A percentile compares a stretch with the other conserved stretches of the same genome.
These are phyloP conservation scores for Fraxinus xanthoxyloides DNA, from an alignment of 305 asterid genomes.

Conservation along the genomic window DNA sequence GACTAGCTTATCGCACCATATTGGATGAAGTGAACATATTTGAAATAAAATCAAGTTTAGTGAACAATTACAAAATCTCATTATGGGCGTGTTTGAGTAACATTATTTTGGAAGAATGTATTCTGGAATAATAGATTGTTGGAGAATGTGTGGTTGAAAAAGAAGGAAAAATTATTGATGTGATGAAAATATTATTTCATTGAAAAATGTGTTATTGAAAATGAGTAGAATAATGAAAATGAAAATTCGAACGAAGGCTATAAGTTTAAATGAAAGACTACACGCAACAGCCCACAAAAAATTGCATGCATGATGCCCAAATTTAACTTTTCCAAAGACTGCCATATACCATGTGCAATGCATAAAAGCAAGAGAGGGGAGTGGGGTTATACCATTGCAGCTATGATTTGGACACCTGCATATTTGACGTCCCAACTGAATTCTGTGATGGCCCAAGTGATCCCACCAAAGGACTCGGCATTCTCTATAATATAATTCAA, in stretches of 20 bases:
- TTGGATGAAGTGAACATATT: background rate
- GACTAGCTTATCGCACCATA: background rate
- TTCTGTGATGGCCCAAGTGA: constrained; percentile 81
- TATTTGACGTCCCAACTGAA: constrained; percentile 94
- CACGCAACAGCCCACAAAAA: background rate
- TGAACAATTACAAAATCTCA: background rate
- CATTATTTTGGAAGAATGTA: too few species aligned
- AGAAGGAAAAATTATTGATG: too few species aligned
- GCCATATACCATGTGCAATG: background rate
- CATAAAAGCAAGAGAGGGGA: background rate
- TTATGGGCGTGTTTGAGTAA: too few species aligned
- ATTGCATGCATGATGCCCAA: background rate
- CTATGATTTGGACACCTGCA: constrained; percentile 77
- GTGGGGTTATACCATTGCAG: constrained; percentile 54
- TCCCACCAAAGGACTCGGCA: constrained; percentile 71
- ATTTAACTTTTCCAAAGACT: background rate
- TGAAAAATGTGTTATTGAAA: too few species aligned
- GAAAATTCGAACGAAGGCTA: too few species aligned
- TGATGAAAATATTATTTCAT: too few species aligned
- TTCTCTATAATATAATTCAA: constrained; percentile 59
- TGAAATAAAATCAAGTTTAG: background rate
- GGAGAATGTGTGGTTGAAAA: too few species aligned
- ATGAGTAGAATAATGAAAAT: too few species aligned
- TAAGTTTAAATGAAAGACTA: background rate
- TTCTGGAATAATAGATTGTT: too few species aligned